Evolutionary conservation across 192 early-diverging fungal genomes (phyloP).

Genomic region (Coemansia nantahalensis): DNA sequence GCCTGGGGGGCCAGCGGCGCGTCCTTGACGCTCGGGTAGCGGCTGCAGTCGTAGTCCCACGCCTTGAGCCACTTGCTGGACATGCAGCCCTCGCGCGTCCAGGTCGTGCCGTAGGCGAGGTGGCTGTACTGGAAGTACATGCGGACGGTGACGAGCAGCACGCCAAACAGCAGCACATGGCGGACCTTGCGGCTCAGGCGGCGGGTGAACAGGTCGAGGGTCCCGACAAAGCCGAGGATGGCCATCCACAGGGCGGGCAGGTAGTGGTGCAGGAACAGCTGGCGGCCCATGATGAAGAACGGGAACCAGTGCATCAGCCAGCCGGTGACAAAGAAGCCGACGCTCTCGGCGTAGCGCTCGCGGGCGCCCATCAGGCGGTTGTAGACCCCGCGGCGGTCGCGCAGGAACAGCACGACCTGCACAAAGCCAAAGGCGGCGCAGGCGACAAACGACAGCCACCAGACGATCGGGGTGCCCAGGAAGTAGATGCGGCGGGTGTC

Average conservation of each 20-base stretch:
- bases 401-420: conserved; percentile 53
- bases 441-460: conserved; percentile 67
- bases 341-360: conserved; percentile 56
- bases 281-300: conserved; percentile 88
- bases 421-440: conserved; percentile 63
- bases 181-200: conserved; percentile 58
- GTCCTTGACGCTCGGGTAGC: conserved; percentile 25
- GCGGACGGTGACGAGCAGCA: conserved; percentile 58
- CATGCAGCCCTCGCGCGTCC: conserved; percentile 74
- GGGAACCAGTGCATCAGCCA: conserved; percentile 86
- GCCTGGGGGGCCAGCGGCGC: neutral
- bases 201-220: conserved; percentile 72
- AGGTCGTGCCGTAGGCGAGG: conserved; percentile 77
- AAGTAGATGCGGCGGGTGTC: conserved; percentile 77
- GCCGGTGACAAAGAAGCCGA: conserved; percentile 67
- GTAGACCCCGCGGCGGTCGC: conserved; percentile 57
- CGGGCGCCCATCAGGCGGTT: conserved; percentile 33
- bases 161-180: conserved; percentile 49
- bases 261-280: conserved; percentile 93
- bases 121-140: conserved; percentile 74
- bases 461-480: conserved; percentile 87
- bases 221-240: conserved; percentile 66
- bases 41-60: conserved; percentile 84
- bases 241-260: conserved; percentile 90
- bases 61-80: conserved; percentile 71